Conservation (phyloP, 805 yeast species). For the Starmerella roubikii region DNA sequence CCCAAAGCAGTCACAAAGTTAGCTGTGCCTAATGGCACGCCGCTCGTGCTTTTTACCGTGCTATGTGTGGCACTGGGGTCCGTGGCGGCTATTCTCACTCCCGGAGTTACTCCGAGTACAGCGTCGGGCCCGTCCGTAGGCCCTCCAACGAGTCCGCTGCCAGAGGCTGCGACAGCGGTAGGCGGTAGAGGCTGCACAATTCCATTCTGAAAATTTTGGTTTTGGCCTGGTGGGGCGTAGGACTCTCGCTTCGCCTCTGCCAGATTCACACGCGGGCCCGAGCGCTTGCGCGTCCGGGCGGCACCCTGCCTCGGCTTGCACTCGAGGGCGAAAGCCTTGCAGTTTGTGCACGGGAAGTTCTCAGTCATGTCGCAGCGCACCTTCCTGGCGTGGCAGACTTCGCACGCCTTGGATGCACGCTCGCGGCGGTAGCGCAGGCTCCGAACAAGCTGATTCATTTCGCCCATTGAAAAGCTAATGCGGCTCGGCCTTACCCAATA, state of each 20-base stretch:
- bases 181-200: neutral
- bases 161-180: neutral
- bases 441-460: slow-evolving; percentile 3
- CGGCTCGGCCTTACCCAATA: no score
- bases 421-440: slow-evolving; percentile 29
- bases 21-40: no score
- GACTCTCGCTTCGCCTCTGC: no score
- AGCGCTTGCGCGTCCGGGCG: slow-evolving; percentile 28
- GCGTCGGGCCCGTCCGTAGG: neutral
- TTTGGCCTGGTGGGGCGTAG: no score
- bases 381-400: slow-evolving; percentile 63
- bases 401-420: slow-evolving; percentile 59
- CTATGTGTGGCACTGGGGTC: neutral
- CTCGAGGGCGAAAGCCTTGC: slow-evolving; percentile 57
- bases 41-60: no score
- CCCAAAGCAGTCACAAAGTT: no score
- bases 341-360: slow-evolving; percentile 52
- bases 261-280: no score
- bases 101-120: neutral
- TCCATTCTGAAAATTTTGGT: neutral
- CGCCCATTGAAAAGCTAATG: no score
- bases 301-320: slow-evolving; percentile 47
- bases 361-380: slow-evolving; percentile 52
- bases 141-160: neutral
- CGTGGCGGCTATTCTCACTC: neutral